These are phyloP conservation scores for Malus hybrid DNA, from an alignment of 331 rosid species.

Conservation along the genomic window DNA sequence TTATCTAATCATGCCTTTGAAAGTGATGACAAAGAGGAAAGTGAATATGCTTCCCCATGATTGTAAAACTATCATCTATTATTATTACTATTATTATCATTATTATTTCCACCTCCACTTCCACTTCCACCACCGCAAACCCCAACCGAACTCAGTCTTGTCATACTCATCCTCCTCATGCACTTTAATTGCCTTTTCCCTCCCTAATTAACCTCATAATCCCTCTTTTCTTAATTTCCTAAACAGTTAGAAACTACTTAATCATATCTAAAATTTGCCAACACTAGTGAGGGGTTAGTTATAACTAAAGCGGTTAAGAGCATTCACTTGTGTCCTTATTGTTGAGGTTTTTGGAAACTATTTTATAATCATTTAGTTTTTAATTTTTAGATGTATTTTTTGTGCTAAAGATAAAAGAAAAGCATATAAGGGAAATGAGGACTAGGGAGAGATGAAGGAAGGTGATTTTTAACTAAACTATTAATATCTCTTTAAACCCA, in stretches of 20 bases:
- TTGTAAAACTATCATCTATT: constrained; percentile 27
- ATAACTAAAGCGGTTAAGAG: background rate
- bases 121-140: constrained; percentile 50
- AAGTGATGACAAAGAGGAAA: constrained; percentile 96
- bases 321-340: background rate
- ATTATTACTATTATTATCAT: too few species aligned
- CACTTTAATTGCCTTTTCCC: constrained; percentile 17
- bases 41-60: constrained; percentile 77
- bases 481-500: too few species aligned
- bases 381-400: background rate
- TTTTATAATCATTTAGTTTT: background rate
- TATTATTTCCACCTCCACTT: constrained; percentile 61
- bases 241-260: background rate
- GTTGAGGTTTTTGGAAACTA: background rate
- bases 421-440: background rate
- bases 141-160: constrained; percentile 67
- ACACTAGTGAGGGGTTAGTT: background rate
- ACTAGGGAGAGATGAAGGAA: background rate
- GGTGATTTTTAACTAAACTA: background rate
- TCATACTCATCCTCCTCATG: constrained; percentile 47
- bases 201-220: background rate
- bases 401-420: background rate
- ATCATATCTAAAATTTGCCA: background rate
- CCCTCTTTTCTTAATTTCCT: constrained; percentile 6
- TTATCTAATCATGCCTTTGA: constrained; percentile 90